These are phyloP conservation scores for Penium margaritaceum DNA, from an alignment of 139 green algal genomes.

Conservation along the genomic window DNA sequence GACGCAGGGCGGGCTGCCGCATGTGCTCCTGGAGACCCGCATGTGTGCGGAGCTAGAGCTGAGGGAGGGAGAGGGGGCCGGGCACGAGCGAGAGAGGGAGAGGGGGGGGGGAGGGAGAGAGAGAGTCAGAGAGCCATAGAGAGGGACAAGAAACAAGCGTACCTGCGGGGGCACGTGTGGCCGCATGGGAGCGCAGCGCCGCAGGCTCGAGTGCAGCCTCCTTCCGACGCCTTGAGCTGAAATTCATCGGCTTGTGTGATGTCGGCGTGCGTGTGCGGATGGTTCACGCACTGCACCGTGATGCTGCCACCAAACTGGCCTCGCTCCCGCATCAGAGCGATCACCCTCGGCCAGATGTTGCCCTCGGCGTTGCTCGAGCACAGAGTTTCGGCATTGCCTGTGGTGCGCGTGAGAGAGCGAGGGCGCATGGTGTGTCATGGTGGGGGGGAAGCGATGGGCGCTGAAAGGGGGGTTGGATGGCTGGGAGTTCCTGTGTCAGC, in stretches of 20 bases:
- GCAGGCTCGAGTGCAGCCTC: slow-evolving; percentile 3
- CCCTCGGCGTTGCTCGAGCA: neutral
- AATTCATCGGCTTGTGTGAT: slow-evolving; percentile 12
- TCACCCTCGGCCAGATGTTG: neutral
- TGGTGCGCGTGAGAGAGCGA: too few relatives aligned
- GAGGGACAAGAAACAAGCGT: too few relatives aligned
- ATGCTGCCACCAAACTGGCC: neutral
- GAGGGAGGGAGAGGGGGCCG: too few relatives aligned
- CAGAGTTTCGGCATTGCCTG: too few relatives aligned
- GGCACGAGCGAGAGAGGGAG: too few relatives aligned
- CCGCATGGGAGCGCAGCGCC: slow-evolving; percentile 28
- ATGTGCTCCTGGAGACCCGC: too few relatives aligned
- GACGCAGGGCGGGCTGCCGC: too few relatives aligned
- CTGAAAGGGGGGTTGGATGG: neutral
- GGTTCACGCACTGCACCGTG: neutral
- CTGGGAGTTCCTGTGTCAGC: neutral
- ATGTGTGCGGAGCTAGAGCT: too few relatives aligned
- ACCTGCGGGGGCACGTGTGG: slow-evolving; percentile 34
- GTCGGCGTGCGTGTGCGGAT: neutral
- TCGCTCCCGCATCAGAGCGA: neutral
- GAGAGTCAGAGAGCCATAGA: too few relatives aligned
- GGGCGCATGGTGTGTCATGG: too few relatives aligned
- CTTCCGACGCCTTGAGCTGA: neutral
- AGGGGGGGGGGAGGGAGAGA: too few relatives aligned
- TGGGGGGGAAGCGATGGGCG: too few relatives aligned